Evolutionary conservation across 495 filamentous ascomycete species (phyloP).

Genomic region (Penicillium lagena): DNA sequence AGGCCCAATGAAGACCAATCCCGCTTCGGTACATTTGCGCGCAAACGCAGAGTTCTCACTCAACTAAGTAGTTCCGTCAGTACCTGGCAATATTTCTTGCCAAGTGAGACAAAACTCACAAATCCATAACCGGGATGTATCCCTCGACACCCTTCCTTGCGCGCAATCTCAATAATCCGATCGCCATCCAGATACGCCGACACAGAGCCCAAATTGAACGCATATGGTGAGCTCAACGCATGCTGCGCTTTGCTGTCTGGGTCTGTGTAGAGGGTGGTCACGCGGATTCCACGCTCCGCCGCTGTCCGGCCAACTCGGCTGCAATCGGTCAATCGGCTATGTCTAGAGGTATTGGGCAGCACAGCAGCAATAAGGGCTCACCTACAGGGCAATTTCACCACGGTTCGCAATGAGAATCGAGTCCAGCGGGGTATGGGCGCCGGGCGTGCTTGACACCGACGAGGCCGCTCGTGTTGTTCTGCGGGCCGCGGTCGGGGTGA

Average conservation of each 20-base stretch:
- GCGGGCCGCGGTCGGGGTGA: constrained; percentile 28
- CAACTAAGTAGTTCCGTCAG: constrained; percentile 26
- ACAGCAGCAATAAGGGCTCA: constrained; percentile 2
- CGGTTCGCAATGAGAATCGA: constrained; percentile 94
- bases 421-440: constrained; percentile 48
- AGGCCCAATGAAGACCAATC: constrained; percentile 90
- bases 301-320: constrained; percentile 85
- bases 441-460: constrained; percentile 19
- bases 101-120: constrained; percentile 36
- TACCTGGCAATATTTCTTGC: not conserved
- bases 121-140: constrained; percentile 98
- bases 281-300: constrained; percentile 79
- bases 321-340: not conserved
- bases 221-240: constrained; percentile 73
- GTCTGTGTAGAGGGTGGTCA: constrained; percentile 92
- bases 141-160: constrained; percentile 74
- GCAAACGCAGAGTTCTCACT: constrained; percentile 94
- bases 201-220: constrained; percentile 74
- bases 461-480: constrained; percentile 30
- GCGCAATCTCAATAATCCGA: constrained; percentile 81
- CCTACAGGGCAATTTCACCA: constrained; percentile 87
- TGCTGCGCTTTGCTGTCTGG: constrained; percentile 85
- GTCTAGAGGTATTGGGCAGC: no score
- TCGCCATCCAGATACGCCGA: constrained; percentile 89
- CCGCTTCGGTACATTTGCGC: constrained; percentile 79